These are phyloP conservation scores for Excoecaria agallocha DNA, from an alignment of 345 rosid species.

Conservation along the genomic window DNA sequence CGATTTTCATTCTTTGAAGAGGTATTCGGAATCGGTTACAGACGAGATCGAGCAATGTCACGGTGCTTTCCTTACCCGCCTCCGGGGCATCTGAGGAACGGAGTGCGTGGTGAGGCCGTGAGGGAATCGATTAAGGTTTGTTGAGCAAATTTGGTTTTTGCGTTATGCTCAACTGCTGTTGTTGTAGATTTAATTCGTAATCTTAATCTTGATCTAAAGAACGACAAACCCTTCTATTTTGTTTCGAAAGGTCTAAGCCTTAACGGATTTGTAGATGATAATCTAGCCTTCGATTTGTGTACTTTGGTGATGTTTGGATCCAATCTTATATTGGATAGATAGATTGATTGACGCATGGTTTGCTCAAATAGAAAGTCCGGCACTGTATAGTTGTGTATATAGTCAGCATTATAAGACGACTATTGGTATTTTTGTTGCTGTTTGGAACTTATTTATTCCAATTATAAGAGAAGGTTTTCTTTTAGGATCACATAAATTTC, in stretches of 20 bases:
- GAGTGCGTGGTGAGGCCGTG: slow-evolving; percentile 39
- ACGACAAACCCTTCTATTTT: not conserved
- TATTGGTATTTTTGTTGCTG: too few species aligned
- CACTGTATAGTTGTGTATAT: too few species aligned
- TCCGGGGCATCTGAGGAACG: slow-evolving; percentile 34
- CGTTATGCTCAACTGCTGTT: slow-evolving; percentile 36
- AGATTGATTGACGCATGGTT: too few species aligned
- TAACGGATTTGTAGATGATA: too few species aligned
- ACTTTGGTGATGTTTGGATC: not conserved
- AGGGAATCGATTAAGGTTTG: slow-evolving; percentile 65
- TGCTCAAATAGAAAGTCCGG: too few species aligned
- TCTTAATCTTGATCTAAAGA: not conserved
- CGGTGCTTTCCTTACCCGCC: slow-evolving; percentile 53
- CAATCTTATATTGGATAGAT: not conserved
- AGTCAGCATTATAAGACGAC: too few species aligned
- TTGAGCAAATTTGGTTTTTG: slow-evolving; percentile 42
- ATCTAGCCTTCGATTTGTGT: not conserved
- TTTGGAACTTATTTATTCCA: too few species aligned
- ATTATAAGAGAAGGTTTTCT: too few species aligned
- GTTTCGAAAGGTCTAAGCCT: too few species aligned
- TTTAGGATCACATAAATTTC: too few species aligned
- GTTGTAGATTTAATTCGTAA: not conserved
- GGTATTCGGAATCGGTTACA: not conserved
- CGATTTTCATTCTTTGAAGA: not conserved
- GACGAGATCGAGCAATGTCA: slow-evolving; percentile 38